Percentiles rank a stretch among this genome's conserved stretches.
These are phyloP conservation scores for Funneliformis mosseae DNA, from an alignment of 192 early-diverging fungal genomes.

Conservation along the genomic window DNA sequence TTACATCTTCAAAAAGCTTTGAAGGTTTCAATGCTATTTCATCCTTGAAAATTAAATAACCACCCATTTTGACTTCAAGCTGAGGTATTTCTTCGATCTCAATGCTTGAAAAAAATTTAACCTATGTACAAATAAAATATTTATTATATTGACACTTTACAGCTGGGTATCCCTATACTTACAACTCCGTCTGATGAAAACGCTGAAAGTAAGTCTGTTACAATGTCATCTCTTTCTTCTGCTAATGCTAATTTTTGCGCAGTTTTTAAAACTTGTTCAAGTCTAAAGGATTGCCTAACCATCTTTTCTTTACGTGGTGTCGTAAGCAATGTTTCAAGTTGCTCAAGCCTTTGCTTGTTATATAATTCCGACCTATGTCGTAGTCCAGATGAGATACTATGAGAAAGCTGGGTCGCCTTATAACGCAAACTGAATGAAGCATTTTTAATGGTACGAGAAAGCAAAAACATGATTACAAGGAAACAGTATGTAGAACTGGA, in stretches of 20 bases:
- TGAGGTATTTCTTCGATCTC: not conserved
- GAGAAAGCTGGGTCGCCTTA: slow-evolving; percentile 14
- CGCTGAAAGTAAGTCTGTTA: slow-evolving; percentile 9
- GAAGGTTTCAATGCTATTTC: not conserved
- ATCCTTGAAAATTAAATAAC: slow-evolving; percentile 8
- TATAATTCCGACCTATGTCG: not conserved
- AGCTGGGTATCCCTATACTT: not conserved
- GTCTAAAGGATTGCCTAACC: slow-evolving; percentile 8
- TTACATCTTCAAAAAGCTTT: slow-evolving; percentile 22
- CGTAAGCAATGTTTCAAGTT: slow-evolving; percentile 10
- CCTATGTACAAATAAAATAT: slow-evolving; percentile 17
- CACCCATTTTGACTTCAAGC: not conserved
- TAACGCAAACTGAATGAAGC: slow-evolving; percentile 2
- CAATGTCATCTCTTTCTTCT: slow-evolving; percentile 6
- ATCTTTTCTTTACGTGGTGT: slow-evolving; percentile 13
- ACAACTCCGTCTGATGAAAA: not conserved
- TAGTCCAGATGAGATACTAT: not conserved
- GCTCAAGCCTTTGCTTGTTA: slow-evolving; percentile 3
- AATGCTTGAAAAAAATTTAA: slow-evolving; percentile 9
- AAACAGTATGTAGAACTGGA: no score
- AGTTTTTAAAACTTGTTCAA: slow-evolving; percentile 19
- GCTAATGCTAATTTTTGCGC: not conserved
- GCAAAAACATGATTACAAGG: no score
- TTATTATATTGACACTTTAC: slow-evolving; percentile 7
- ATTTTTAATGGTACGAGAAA: not conserved